Base-by-base conservation (phyloP, 1,284 basidiomycete genomes). In the Heterobasidion occidentale region DNA sequence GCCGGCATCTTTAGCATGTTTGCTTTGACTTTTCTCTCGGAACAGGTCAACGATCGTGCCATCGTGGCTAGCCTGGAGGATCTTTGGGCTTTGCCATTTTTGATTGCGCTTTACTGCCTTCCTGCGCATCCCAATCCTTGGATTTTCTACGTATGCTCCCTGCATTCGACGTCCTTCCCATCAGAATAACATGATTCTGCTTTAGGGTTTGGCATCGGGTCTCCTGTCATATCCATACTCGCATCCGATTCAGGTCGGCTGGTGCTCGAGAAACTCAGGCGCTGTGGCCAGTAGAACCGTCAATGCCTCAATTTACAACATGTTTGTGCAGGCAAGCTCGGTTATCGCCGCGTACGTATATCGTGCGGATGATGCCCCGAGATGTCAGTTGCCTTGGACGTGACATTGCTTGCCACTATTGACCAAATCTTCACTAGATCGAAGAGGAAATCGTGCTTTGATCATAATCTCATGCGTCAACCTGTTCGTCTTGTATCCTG, bases 251-350 rank as follows among this genome's bases (percentile, higher is more conserved):
- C 70, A 79, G 69, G 75, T 80, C 6, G 78, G 67, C 19, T 82
- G 78, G 81, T 77, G 75, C 60, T 82, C 79, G 17, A 73, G 79
- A 46, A 82, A 81, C 60, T 70, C 78, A 0, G 80, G 80, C 45
- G 77, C 75, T 2, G 80, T 83, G 6, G 78, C 80, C 4, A 77
- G 74, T 55, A 72, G 79, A 17, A 80, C 80, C 0, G 77, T 83
- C 46, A 80, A 77, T 52, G 77, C 78, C 0, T 78, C 79, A 2
- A 51, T 82, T 46, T 82, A 82, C 62, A 81, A 80, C 63, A 82
- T 83, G 79, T 72, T 79, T 57, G 73, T 78, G 1, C 79, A 81
- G 66, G 74, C 74, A 0, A 73, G 74, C 14, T 59, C 59, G 4
- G 67, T 81, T 46, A 65, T 81, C n/a, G 59, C 74, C 0, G 60